A percentile compares a stretch with the other conserved stretches of the same genome.
These are phyloP conservation scores for Yarrowia phangngaensis DNA, from an alignment of 805 yeast genomes.

Conservation along the genomic window DNA sequence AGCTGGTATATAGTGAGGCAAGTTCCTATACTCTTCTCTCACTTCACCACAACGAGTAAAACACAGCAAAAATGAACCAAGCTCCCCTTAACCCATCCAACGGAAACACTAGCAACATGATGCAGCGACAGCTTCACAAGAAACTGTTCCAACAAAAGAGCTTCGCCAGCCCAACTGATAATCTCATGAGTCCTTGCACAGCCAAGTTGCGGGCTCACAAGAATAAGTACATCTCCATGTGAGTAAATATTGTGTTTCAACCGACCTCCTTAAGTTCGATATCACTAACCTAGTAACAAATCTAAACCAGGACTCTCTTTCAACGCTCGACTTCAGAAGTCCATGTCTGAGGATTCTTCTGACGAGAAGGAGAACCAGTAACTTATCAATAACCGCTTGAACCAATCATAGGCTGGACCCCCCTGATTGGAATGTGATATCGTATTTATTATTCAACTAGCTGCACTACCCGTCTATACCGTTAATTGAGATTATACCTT, in stretches of 20 bases:
- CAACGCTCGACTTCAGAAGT: constrained; percentile 25
- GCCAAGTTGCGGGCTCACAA: constrained; percentile 52
- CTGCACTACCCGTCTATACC: constrained; percentile 21
- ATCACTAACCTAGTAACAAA: constrained; percentile 26
- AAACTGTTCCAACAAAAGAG: constrained; percentile 28
- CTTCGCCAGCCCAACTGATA: constrained; percentile 57
- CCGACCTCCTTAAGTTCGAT: constrained; percentile 29
- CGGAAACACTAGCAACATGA: constrained; percentile 24
- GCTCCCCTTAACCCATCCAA: constrained; percentile 24
- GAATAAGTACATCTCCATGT: constrained; percentile 43
- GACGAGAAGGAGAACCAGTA: constrained; percentile 19
- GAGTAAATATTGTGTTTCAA: constrained; percentile 29
- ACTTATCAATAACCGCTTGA: not conserved
- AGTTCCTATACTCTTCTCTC: not conserved
- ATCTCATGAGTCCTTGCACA: constrained; percentile 55
- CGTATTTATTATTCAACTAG: constrained; percentile 20
- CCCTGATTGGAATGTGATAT: constrained; percentile 24
- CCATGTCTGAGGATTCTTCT: constrained; percentile 9
- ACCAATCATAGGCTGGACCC: constrained; percentile 25
- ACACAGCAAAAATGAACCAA: constrained; percentile 16
- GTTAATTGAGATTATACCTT: no score
- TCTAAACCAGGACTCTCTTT: constrained; percentile 22
- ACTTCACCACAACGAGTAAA: no score
- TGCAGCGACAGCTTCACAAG: constrained; percentile 26
- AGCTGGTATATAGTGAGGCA: constrained; percentile 19